phyloP scores from a whole-genome alignment of 257 asterid genomes.

The Solanum etuberosum region DNA sequence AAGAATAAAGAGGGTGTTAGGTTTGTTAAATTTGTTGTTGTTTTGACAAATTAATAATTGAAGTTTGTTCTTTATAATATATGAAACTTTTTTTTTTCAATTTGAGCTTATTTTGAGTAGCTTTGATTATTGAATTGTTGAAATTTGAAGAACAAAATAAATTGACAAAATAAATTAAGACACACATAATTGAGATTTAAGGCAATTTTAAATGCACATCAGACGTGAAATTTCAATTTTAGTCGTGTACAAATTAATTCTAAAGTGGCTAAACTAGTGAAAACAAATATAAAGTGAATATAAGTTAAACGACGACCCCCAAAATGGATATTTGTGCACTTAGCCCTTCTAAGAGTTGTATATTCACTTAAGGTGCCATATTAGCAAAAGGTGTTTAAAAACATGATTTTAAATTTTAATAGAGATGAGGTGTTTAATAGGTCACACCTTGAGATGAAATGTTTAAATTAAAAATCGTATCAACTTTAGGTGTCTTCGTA shows the following conservation, averaged over 20 bases:
- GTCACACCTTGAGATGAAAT: not conserved
- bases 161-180: not conserved
- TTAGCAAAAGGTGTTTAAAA: too few relatives aligned
- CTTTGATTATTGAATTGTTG: not conserved
- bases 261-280: too few relatives aligned
- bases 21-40: not conserved
- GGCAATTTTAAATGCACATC: not conserved
- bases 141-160: not conserved
- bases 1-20: not conserved
- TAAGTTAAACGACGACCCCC: not conserved
- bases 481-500: not conserved
- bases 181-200: too few relatives aligned
- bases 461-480: not conserved
- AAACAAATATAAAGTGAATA: too few relatives aligned
- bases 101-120: not conserved
- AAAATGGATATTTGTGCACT: not conserved
- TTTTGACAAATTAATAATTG: not conserved
- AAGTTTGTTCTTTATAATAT: too few relatives aligned
- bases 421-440: not conserved
- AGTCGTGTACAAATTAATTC: too few relatives aligned
- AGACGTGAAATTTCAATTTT: too few relatives aligned
- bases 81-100: not conserved
- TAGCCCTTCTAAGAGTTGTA: not conserved
- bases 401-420: too few relatives aligned
- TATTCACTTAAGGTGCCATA: not conserved